Base-by-base conservation (phyloP, 2,329 filamentous ascomycete genomes). In the Trichophyton verrucosum region DNA sequence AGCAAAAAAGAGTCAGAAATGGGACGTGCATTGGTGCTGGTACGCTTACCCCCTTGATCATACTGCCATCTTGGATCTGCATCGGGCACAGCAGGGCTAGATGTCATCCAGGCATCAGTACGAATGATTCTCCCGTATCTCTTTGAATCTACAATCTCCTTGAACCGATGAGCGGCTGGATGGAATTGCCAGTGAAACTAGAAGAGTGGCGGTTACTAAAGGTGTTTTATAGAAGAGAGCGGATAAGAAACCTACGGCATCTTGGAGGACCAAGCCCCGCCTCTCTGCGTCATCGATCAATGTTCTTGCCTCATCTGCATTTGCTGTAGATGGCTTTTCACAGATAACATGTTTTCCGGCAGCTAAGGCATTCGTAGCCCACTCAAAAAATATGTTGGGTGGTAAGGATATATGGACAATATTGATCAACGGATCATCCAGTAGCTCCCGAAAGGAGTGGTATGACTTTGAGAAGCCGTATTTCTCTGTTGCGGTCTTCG, bases 341-440 rank as follows among this genome's bases (percentile, higher is more conserved):
- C 68, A 66, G 5, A 71, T 57, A 5, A 71, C 66, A 62, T 71
- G 67, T 58, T 71, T 72, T 7, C 67, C 68, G 3, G 68, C 67
- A 13, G 61, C 44, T 3, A 71, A 63, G 1, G 69, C 66, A 46
- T 69, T 66, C 42, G 77, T 64, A 22, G 80, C 74, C 76, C 78
- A 82, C 61, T 79, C 75, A 59, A 61, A 61, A 59, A 76, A 74
- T 24, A 69, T 65, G 1, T 63, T 67, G 59, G 75, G 74, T 1
- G 71, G 70, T 5, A 82, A 72, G 8, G 78, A 76, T 58, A 82
- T 78, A 67, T 82, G 82, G 51, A 83, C 76, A 17, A 75, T 76
- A 44, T 80, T 75, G 57, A 83, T 76, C 2, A 66, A 60, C 1
- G 63, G 24, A 51, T 70, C 66, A 2, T 61, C 59, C 15, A 64